A percentile compares a stretch with the other conserved stretches of the same genome.
These are phyloP conservation scores for Trametes villosa DNA, from an alignment of 768 basidiomycete genomes.

Conservation along the genomic window DNA sequence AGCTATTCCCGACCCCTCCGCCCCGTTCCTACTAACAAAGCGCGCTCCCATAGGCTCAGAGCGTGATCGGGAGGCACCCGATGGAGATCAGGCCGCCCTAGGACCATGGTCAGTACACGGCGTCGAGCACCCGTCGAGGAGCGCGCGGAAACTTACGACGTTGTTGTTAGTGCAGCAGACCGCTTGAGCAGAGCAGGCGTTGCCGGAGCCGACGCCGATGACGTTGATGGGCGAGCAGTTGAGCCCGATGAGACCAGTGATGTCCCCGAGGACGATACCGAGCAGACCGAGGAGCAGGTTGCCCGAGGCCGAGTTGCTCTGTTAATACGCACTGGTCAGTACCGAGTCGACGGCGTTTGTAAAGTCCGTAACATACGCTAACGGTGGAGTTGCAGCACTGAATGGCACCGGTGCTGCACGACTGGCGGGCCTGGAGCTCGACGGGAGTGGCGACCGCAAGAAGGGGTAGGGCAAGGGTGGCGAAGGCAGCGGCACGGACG, in stretches of 20 bases:
- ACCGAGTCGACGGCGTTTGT: too few relatives aligned
- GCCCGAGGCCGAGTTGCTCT: constrained; percentile 20
- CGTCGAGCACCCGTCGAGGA: neutral
- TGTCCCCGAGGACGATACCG: constrained; percentile 28
- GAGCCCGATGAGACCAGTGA: constrained; percentile 29
- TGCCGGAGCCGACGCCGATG: constrained; percentile 28
- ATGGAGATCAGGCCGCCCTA: constrained; percentile 28
- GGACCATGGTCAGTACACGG: neutral
- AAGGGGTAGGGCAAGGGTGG: constrained; percentile 21
- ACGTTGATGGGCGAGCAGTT: constrained; percentile 31
- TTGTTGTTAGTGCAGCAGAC: constrained; percentile 35
- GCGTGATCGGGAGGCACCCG: constrained; percentile 28
- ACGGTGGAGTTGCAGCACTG: constrained; percentile 19
- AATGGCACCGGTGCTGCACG: constrained; percentile 20
- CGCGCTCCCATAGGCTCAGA: neutral
- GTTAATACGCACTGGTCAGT: neutral
- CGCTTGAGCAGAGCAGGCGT: constrained; percentile 24
- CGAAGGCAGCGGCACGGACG: constrained; percentile 7
- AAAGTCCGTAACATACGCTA: constrained; percentile 1
- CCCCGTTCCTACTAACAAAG: neutral
- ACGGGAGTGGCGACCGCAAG: constrained; percentile 28
- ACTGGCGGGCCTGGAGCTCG: constrained; percentile 15
- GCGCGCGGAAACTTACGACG: constrained; percentile 21
- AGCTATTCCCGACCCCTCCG: neutral
- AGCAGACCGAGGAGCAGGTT: constrained; percentile 24